Evolutionary conservation across 352 stramenopile genomes (phyloP), one percentile per base, ranked within the genome.

Genomic region (Pythium rishiriense): DNA sequence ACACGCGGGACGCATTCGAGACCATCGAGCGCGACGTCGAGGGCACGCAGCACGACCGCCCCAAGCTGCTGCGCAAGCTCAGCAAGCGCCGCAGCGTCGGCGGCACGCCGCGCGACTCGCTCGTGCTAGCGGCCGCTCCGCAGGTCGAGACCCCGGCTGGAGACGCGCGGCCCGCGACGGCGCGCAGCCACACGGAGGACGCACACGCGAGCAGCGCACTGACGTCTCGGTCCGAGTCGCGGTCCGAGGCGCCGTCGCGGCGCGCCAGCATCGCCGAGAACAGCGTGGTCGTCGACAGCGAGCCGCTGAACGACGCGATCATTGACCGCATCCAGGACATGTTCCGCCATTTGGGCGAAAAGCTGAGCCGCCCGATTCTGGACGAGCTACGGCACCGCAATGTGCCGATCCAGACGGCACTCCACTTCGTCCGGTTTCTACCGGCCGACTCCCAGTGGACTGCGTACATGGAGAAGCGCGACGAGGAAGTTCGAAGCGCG

Each of bases 1-100:
- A 90, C 66, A 92, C 81, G 19, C 81, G 83, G 28, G 81, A 92
- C 55, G 81, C 81, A 10, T 92, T 89, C 47, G 79, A 92, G 56
- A 79, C 72, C 0, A 80, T 88, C 43, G 81, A 92, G 51, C 69
- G 76, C 11, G 58, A 79, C 35, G 72, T 89, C 17, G 80, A 91
- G 46, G 63, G 77, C 51, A 33, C 78, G 19, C 48, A 58, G 28
- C 64, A 66, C 3, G 70, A 77, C 21, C 75, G 66, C 12, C 76
- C 82, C 12, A 86, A 79, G 60, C 59, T 85, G 9, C 72, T 86
- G 22, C 76, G 79, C 12, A 79, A 76, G 48, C 78, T 91, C 51
- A 90, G 81, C 58, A 75, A 76, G 22, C 73, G 72, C 7, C 24
- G 52, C 25, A 69, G 70, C 10, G 6, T 73, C 43, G 24, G 24